These are phyloP conservation scores for Nannochloropsis salina DNA, from an alignment of 108 stramenopile genomes.

Conservation along the genomic window DNA sequence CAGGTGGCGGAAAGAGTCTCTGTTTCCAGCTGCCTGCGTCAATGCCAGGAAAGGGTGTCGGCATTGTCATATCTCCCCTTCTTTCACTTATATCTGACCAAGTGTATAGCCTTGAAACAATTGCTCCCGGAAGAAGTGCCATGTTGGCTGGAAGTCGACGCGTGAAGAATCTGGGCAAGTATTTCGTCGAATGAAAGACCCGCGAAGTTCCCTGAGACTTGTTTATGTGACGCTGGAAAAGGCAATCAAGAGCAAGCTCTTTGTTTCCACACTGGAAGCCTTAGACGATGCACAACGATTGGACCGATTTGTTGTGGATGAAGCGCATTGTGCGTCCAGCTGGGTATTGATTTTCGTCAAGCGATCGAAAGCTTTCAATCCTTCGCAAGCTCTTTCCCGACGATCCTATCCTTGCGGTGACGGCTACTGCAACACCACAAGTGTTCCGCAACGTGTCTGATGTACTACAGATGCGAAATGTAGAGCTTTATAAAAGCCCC, in stretches of 20 bases:
- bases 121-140: slow-evolving; percentile 29
- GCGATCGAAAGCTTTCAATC: slow-evolving; percentile 70
- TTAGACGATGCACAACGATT: slow-evolving; percentile 64
- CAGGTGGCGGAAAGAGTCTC: slow-evolving; percentile 89
- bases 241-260: slow-evolving; percentile 63
- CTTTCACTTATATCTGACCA: slow-evolving; percentile 94
- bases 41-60: slow-evolving; percentile 47
- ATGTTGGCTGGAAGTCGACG: slow-evolving; percentile 39
- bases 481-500: slow-evolving; percentile 54
- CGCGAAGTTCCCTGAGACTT: slow-evolving; percentile 44
- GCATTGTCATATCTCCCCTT: slow-evolving; percentile 88
- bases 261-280: slow-evolving; percentile 63
- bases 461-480: slow-evolving; percentile 38
- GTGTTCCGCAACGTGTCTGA: slow-evolving; percentile 73
- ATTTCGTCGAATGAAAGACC: slow-evolving; percentile 25
- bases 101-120: slow-evolving; percentile 55
- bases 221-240: slow-evolving; percentile 83
- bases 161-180: slow-evolving; percentile 29
- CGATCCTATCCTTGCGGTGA: slow-evolving; percentile 88
- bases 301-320: slow-evolving; percentile 94
- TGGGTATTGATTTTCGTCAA: slow-evolving; percentile 80
- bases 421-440: slow-evolving; percentile 87
- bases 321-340: slow-evolving; percentile 84
- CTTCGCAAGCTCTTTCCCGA: slow-evolving; percentile 74
- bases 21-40: slow-evolving; percentile 73